phyloP scores from a whole-genome alignment of 176 grass and related monocot species.

The Zea luxurians region DNA sequence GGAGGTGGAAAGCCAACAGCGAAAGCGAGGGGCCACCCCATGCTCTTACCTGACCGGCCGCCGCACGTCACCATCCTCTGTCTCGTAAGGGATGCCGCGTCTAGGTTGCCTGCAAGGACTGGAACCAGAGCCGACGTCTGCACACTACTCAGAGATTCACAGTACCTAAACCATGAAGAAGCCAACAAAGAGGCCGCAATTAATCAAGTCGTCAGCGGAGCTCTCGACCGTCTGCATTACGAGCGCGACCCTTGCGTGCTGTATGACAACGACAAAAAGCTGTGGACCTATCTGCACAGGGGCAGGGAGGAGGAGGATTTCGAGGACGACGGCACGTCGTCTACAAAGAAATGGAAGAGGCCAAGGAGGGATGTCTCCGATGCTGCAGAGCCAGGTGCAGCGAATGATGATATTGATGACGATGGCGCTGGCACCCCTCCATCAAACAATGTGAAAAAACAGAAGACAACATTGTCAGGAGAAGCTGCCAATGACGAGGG shows the following conservation, averaged over 20 bases:
- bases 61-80: constrained; percentile 98
- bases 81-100: constrained; percentile 92
- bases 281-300: constrained; percentile 98
- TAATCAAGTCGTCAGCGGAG: constrained; percentile 97
- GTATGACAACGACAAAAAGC: constrained; percentile 94
- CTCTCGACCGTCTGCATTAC: constrained; percentile 95
- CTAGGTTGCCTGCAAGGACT: constrained; percentile 85
- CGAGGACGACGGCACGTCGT: constrained; percentile 97
- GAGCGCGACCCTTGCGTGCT: constrained; percentile 94
- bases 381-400: constrained; percentile 48
- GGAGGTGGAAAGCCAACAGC: constrained; percentile 95
- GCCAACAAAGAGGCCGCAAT: constrained; percentile 70
- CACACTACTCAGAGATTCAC: constrained; percentile 90
- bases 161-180: constrained; percentile 85
- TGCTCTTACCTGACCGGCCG: constrained; percentile 90
- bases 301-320: constrained; percentile 99
- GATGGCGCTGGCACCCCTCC: constrained; percentile 52
- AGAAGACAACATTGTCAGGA: constrained; percentile 46
- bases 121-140: constrained; percentile 99
- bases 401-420: constrained; percentile 53
- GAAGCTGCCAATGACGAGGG: constrained; percentile 50
- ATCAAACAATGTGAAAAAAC: constrained; percentile 35
- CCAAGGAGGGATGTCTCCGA: constrained; percentile 84
- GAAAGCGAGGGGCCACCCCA: constrained; percentile 97
- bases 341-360: constrained; percentile 98